A percentile compares a stretch with the other conserved stretches of the same genome.
Evolutionary conservation across 225 moss, liverwort and hornwort species (phyloP).

Genomic region (Physcomitrellopsis africana): DNA sequence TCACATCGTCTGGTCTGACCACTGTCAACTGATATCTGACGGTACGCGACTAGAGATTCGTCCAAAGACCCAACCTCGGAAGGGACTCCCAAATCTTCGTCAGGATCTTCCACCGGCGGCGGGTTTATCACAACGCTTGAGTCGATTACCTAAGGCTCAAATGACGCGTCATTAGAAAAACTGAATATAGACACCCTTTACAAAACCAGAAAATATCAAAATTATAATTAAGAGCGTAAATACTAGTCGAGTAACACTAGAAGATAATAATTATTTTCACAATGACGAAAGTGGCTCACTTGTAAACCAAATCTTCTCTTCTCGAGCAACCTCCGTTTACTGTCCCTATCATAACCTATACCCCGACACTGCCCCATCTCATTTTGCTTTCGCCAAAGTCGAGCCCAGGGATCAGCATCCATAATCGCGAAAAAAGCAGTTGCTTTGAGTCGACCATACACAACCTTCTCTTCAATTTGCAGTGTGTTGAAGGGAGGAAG

Average conservation of each 20-base stretch:
- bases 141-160: conserved; percentile 57
- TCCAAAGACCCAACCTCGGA: conserved; percentile 51
- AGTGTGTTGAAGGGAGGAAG: conserved; percentile 72
- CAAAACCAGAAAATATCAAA: background rate
- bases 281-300: conserved; percentile 35
- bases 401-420: conserved; percentile 80
- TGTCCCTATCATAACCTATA: conserved; percentile 35
- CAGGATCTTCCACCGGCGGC: conserved; percentile 39
- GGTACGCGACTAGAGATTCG: conserved; percentile 59
- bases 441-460: conserved; percentile 70
- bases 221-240: background rate
- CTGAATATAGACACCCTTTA: background rate
- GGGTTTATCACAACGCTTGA: conserved; percentile 42
- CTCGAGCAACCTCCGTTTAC: conserved; percentile 46
- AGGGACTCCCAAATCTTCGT: conserved; percentile 51
- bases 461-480: conserved; percentile 73
- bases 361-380: conserved; percentile 56
- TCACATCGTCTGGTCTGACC: conserved; percentile 77
- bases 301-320: conserved; percentile 55
- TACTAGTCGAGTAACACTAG: background rate
- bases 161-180: conserved; percentile 12
- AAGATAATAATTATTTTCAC: background rate
- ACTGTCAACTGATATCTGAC: conserved; percentile 82
- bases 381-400: conserved; percentile 67
- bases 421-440: conserved; percentile 77